A percentile compares a stretch with the other conserved stretches of the same genome.
Evolutionary conservation across 305 asterid species (phyloP).

Genomic region (Euphrasia arctica): DNA sequence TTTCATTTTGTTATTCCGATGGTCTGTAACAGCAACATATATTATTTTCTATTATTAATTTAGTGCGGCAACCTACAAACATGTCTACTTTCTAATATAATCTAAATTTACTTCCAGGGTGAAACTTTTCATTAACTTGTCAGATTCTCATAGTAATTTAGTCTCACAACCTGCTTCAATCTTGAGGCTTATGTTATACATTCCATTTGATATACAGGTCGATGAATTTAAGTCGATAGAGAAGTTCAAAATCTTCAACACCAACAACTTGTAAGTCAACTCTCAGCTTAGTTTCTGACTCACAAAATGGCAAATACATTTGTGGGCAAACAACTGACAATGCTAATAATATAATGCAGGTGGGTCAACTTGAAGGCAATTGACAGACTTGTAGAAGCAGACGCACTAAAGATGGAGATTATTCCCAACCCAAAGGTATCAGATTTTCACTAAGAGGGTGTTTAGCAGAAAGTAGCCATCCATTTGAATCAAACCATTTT

Average conservation of each 20-base stretch:
- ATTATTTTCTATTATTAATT: background rate
- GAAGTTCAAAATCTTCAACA: constrained; percentile 97
- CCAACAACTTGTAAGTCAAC: constrained; percentile 85
- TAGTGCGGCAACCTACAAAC: too few relatives aligned
- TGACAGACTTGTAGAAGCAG: constrained; percentile 73
- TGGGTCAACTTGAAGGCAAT: constrained; percentile 91
- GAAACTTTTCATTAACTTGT: background rate
- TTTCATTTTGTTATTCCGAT: constrained; percentile 3
- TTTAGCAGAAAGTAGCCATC: background rate
- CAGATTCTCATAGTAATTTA: background rate
- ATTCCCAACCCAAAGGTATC: constrained; percentile 96
- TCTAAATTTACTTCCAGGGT: background rate
- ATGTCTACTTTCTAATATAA: background rate
- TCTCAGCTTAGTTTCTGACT: constrained; percentile 11
- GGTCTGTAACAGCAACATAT: constrained; percentile 8
- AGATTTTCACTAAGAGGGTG: constrained; percentile 9
- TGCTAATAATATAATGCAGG: constrained; percentile 43
- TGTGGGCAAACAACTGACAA: constrained; percentile 14
- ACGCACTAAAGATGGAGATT: constrained; percentile 89
- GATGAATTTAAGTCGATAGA: constrained; percentile 91
- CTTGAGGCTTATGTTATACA: constrained; percentile 16
- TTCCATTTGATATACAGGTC: constrained; percentile 47
- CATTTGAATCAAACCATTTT: constrained; percentile 11
- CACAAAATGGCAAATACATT: constrained; percentile 1
- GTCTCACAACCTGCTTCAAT: constrained; percentile 24